Conservation (phyloP, 106 monocot genomes). For the Phalaenopsis equestris region DNA sequence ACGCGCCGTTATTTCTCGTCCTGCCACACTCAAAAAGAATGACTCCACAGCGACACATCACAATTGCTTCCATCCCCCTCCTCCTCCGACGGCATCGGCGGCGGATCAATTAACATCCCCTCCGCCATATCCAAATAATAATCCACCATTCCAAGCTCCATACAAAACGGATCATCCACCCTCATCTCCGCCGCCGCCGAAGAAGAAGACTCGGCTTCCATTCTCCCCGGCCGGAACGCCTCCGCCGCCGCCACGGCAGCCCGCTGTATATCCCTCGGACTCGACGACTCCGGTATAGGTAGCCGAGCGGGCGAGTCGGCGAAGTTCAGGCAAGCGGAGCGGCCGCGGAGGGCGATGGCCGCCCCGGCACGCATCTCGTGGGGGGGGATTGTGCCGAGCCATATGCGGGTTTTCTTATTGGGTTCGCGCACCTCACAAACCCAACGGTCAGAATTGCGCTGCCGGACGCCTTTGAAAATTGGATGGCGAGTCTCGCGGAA, state of each 20-base stretch:
- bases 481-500: conserved; percentile 78
- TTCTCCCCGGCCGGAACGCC: too few species aligned
- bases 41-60: conserved; percentile 6
- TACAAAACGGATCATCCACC: not conserved
- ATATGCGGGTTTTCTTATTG: conserved; percentile 66
- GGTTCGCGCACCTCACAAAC: conserved; percentile 83
- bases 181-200: not conserved
- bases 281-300: too few species aligned
- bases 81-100: not conserved
- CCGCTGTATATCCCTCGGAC: too few species aligned
- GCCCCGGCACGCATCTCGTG: not conserved
- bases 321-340: too few species aligned
- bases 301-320: too few species aligned
- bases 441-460: conserved; percentile 46
- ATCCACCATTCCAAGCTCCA: not conserved
- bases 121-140: conserved; percentile 9
- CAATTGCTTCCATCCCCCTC: not conserved
- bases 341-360: too few species aligned
- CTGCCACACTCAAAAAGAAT: not conserved
- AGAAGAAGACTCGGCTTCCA: too few species aligned
- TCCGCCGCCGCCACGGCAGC: too few species aligned
- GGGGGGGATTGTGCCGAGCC: conserved; percentile 26
- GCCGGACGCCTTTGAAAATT: conserved; percentile 59
- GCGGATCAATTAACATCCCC: conserved; percentile 5
- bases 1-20: too few species aligned